These are phyloP conservation scores for Boletus pseudo-olivaceus DNA, from an alignment of 768 basidiomycete genomes.

Conservation along the genomic window DNA sequence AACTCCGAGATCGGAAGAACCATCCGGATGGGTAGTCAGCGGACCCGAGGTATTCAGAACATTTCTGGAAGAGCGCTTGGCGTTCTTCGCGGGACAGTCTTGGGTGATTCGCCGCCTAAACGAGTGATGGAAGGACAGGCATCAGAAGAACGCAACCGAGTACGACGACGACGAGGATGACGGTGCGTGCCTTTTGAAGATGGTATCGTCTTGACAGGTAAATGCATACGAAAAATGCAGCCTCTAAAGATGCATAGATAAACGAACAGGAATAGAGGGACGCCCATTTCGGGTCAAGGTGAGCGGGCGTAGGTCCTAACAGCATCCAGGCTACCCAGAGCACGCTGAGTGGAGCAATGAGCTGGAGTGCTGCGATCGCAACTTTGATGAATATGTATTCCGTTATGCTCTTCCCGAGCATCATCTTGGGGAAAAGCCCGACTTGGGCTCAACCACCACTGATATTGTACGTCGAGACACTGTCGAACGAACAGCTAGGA, in stretches of 20 bases:
- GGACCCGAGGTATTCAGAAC: conserved; percentile 26
- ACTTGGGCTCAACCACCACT: not conserved
- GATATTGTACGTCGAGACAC: not conserved
- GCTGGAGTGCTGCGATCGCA: conserved; percentile 43
- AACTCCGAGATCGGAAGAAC: conserved; percentile 40
- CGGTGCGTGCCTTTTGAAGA: conserved; percentile 43
- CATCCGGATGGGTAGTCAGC: conserved; percentile 44
- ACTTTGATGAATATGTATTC: conserved; percentile 55
- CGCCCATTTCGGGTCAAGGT: not conserved
- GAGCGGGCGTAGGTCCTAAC: not conserved
- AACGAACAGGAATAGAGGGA: conserved; percentile 18
- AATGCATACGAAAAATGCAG: conserved; percentile 45
- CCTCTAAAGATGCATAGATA: conserved; percentile 41
- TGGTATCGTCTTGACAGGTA: conserved; percentile 44
- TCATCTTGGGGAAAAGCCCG: conserved; percentile 16
- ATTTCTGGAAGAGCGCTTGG: conserved; percentile 46
- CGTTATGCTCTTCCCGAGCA: conserved; percentile 45
- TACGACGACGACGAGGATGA: not conserved
- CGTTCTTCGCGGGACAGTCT: conserved; percentile 40
- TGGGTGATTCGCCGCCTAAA: conserved; percentile 38
- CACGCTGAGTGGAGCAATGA: conserved; percentile 49
- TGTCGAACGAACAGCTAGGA: not conserved
- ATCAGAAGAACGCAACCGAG: not conserved
- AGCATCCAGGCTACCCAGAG: conserved; percentile 32
- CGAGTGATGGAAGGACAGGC: not conserved